Percentiles rank a stretch among this genome's conserved stretches.
These are phyloP conservation scores for Aspergillus caelatus DNA, from an alignment of 2,329 filamentous ascomycete species.

Conservation along the genomic window DNA sequence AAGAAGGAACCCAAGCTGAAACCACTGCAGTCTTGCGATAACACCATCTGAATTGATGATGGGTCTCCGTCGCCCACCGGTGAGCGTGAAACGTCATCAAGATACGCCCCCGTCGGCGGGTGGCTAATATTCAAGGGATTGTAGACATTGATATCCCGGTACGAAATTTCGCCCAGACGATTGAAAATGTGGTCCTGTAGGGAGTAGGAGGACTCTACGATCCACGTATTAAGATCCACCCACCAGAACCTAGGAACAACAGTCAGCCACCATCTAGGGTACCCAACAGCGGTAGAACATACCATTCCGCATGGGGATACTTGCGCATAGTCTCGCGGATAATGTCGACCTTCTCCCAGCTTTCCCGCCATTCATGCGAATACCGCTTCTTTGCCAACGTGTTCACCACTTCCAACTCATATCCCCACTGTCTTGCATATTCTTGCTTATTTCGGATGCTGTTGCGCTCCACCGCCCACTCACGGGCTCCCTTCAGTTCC, in stretches of 20 bases:
- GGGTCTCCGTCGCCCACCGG: slow-evolving; percentile 74
- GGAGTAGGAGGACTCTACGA: slow-evolving; percentile 94
- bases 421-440: slow-evolving; percentile 86
- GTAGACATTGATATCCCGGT: slow-evolving; percentile 94
- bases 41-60: slow-evolving; percentile 80
- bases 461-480: slow-evolving; percentile 98
- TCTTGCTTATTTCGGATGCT: slow-evolving; percentile 93
- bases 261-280: slow-evolving; percentile 15
- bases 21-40: slow-evolving; percentile 91
- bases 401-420: slow-evolving; percentile 93
- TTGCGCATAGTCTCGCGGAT: slow-evolving; percentile 86
- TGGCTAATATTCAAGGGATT: slow-evolving; percentile 94
- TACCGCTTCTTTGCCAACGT: slow-evolving; percentile 99
- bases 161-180: slow-evolving; percentile 71
- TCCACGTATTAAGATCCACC: slow-evolving; percentile 94
- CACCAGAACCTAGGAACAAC: slow-evolving; percentile 85
- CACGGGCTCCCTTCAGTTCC: slow-evolving; percentile 96
- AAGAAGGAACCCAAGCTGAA: slow-evolving; percentile 99
- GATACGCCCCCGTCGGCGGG: slow-evolving; percentile 71
- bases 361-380: slow-evolving; percentile 97
- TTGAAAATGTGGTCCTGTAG: slow-evolving; percentile 90
- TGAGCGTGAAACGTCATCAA: slow-evolving; percentile 75
- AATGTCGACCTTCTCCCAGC: slow-evolving; percentile 98
- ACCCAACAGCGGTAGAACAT: slow-evolving; percentile 39
- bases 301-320: slow-evolving; percentile 97